phyloP scores from a whole-genome alignment of 441 rosid genomes.

The Mallotus repandus region DNA sequence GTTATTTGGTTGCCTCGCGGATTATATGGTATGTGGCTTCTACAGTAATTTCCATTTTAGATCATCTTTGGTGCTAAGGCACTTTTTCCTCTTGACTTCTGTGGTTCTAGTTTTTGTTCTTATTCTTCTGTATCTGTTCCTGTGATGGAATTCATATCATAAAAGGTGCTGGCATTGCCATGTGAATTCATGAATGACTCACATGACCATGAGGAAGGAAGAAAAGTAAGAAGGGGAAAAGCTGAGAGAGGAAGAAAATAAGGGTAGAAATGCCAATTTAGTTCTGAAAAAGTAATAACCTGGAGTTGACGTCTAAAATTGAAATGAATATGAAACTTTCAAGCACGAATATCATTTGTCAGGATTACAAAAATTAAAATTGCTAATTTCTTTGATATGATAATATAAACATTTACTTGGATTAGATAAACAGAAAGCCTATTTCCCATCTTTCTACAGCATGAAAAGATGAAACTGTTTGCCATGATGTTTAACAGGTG shows the following conservation, averaged over 20 bases:
- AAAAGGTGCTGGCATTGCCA: neutral
- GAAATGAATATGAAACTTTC: neutral
- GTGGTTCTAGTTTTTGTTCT: neutral
- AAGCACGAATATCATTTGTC: neutral
- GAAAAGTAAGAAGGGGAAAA: neutral
- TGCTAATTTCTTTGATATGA: neutral
- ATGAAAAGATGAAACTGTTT: neutral
- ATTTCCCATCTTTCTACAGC: neutral
- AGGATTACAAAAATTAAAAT: neutral
- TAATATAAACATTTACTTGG: neutral
- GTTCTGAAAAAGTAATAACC: neutral
- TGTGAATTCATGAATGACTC: neutral
- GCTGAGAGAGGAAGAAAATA: neutral
- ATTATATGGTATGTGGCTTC: slow-evolving; percentile 52
- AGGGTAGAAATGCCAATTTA: neutral
- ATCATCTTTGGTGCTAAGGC: slow-evolving; percentile 3
- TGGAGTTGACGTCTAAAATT: neutral
- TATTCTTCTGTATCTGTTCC: neutral
- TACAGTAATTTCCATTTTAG: neutral
- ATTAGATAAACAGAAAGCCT: no score
- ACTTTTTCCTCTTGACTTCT: neutral
- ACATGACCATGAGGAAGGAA: neutral
- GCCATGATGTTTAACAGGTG: slow-evolving; percentile 49
- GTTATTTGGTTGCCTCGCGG: slow-evolving; percentile 88
- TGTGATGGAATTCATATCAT: slow-evolving; percentile 3